Conservation (phyloP, 805 yeast genomes). For the Cyberlindnera mycetangii region DNA sequence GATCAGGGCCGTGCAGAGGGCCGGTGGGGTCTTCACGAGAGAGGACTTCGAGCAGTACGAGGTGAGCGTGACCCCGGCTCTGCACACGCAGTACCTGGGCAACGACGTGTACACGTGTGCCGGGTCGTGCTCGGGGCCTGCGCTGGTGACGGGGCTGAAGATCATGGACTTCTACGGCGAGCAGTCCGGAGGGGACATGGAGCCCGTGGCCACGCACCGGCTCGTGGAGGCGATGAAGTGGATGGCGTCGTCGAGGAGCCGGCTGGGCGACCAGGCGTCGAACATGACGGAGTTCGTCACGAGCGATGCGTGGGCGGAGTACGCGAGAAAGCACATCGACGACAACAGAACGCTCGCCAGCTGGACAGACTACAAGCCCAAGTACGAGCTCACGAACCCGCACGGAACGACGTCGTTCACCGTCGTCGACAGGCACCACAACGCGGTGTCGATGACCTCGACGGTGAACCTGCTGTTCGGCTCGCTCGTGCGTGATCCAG, state of each 20-base stretch:
- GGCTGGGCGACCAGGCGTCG: slow-evolving; percentile 66
- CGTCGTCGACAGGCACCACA: slow-evolving; percentile 67
- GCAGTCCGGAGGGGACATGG: slow-evolving; percentile 43
- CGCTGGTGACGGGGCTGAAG: slow-evolving; percentile 70
- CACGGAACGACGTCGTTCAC: slow-evolving; percentile 91
- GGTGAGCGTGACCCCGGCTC: slow-evolving; percentile 41
- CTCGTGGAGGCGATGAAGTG: slow-evolving; percentile 88
- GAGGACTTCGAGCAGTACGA: slow-evolving; percentile 68
- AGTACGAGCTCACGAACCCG: slow-evolving; percentile 72
- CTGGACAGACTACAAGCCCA: slow-evolving; percentile 78
- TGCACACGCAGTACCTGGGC: slow-evolving; percentile 40
- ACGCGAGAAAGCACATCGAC: slow-evolving; percentile 48
- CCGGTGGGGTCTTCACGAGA: slow-evolving; percentile 65
- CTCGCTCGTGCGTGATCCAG: slow-evolving; percentile 72
- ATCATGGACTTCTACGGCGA: slow-evolving; percentile 50
- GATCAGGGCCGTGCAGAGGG: slow-evolving; percentile 43
- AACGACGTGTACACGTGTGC: slow-evolving; percentile 52
- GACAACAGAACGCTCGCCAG: slow-evolving; percentile 52
- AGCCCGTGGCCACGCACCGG: slow-evolving; percentile 54
- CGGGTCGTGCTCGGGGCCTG: slow-evolving; percentile 85
- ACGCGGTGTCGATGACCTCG: slow-evolving; percentile 85
- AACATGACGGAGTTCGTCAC: slow-evolving; percentile 39
- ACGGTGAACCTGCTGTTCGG: slow-evolving; percentile 87
- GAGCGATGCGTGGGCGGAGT: slow-evolving; percentile 52
- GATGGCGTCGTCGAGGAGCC: slow-evolving; percentile 84